phyloP scores from a whole-genome alignment of 768 basidiomycete species.

The Russula griseocarnosa region DNA sequence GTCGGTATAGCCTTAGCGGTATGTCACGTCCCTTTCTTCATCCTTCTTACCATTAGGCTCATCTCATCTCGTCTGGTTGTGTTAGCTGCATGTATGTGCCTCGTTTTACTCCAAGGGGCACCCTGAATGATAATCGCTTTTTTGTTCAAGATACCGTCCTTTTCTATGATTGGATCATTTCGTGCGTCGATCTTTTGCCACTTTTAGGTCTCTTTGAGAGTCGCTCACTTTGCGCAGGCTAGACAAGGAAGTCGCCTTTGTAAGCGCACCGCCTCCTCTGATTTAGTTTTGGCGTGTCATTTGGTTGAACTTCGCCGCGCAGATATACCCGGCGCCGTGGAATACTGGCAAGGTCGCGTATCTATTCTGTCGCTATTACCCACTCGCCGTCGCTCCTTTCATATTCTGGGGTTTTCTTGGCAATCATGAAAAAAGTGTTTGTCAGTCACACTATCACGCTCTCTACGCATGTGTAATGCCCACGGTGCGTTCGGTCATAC shows the following conservation, averaged over 20 bases:
- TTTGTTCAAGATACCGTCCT: slow-evolving; percentile 20
- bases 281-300: neutral
- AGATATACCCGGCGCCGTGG: slow-evolving; percentile 25
- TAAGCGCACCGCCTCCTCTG: neutral
- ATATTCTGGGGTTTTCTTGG: slow-evolving; percentile 16
- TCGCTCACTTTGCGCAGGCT: slow-evolving; percentile 7
- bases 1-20: slow-evolving; percentile 21
- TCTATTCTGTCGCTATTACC: slow-evolving; percentile 26
- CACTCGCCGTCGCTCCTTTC: slow-evolving; percentile 17
- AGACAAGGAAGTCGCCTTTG: slow-evolving; percentile 17
- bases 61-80: neutral
- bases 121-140: neutral
- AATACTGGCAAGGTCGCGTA: slow-evolving; percentile 21
- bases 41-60: neutral
- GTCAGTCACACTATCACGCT: slow-evolving; percentile 5
- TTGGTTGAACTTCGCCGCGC: neutral
- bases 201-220: neutral
- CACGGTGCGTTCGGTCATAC: slow-evolving; percentile 6
- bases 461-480: slow-evolving; percentile 20
- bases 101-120: neutral
- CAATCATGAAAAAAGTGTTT: slow-evolving; percentile 7
- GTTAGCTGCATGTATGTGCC: slow-evolving; percentile 17
- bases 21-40: neutral
- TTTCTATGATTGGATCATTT: slow-evolving; percentile 28
- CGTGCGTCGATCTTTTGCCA: slow-evolving; percentile 14